Conservation (phyloP, 441 rosid species). For the Erodium texanum region DNA sequence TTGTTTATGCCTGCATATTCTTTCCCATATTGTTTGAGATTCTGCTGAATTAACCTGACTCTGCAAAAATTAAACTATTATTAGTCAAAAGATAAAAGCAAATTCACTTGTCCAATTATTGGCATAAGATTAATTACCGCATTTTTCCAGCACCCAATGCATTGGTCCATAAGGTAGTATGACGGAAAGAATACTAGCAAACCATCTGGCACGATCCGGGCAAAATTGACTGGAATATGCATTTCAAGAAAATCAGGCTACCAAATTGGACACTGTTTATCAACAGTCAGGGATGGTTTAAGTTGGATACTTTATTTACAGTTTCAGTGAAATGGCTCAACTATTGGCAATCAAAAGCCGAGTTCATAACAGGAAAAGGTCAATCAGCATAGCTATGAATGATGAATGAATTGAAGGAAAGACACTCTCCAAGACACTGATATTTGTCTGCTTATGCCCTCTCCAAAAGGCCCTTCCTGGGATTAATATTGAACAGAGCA, state of each 20-base stretch:
- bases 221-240: conserved; percentile 64
- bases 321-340: neutral
- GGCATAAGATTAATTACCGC: conserved; percentile 38
- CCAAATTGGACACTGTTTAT: neutral
- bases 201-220: conserved; percentile 92
- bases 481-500: neutral
- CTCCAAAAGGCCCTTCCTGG: neutral
- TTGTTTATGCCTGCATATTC: conserved; percentile 84
- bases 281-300: neutral
- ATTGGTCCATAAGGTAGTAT: conserved; percentile 82
- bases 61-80: conserved; percentile 32
- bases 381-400: neutral
- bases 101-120: conserved; percentile 7
- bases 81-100: conserved; percentile 12
- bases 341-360: neutral
- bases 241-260: conserved; percentile 17
- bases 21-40: conserved; percentile 69
- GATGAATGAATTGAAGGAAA: neutral
- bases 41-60: conserved; percentile 39
- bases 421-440: neutral
- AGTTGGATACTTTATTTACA: neutral
- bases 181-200: conserved; percentile 90
- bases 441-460: neutral
- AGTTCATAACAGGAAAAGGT: neutral
- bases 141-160: conserved; percentile 81